phyloP scores from a whole-genome alignment of 2,329 filamentous ascomycete species.

The Triangularia setosa region DNA sequence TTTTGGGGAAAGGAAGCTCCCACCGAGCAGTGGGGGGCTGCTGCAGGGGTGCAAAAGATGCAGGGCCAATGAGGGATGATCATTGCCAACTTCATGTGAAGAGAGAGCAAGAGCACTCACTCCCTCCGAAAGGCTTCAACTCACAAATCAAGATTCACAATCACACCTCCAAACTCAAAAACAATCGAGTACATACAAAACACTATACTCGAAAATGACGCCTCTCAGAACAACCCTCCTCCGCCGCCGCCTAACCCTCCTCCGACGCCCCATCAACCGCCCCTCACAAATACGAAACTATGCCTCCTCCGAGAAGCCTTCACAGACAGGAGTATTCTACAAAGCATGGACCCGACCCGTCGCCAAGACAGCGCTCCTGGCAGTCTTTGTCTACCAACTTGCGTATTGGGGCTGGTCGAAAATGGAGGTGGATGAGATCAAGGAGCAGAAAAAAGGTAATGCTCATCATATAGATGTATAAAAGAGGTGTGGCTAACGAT shows the following conservation, averaged over 20 bases:
- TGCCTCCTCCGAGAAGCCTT: slow-evolving; percentile 1
- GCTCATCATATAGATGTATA: neutral
- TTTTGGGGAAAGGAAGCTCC: too few species aligned
- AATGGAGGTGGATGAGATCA: slow-evolving; percentile 68
- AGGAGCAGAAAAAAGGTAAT: slow-evolving; percentile 54
- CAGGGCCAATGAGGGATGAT: neutral
- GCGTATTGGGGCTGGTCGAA: slow-evolving; percentile 71
- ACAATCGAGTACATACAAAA: too few species aligned
- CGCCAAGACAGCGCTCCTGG: slow-evolving; percentile 68
- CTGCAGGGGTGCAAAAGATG: slow-evolving; percentile 16
- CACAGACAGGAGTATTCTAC: slow-evolving; percentile 57
- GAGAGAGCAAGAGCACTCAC: too few species aligned
- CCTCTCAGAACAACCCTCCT: slow-evolving; percentile 6
- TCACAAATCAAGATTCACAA: too few species aligned
- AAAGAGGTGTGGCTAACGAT: neutral
- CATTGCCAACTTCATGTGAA: too few species aligned
- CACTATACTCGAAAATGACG: slow-evolving; percentile 3
- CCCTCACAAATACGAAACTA: slow-evolving; percentile 16
- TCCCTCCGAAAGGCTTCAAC: too few species aligned
- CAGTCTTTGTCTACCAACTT: slow-evolving; percentile 75
- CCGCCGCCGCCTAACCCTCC: neutral
- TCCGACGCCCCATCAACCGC: neutral
- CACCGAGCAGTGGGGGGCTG: slow-evolving; percentile 1
- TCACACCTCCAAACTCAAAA: too few species aligned
- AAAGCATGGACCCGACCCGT: slow-evolving; percentile 70